phyloP scores from a whole-genome alignment of 345 rosid species.

The Cardamine resedifolia region DNA sequence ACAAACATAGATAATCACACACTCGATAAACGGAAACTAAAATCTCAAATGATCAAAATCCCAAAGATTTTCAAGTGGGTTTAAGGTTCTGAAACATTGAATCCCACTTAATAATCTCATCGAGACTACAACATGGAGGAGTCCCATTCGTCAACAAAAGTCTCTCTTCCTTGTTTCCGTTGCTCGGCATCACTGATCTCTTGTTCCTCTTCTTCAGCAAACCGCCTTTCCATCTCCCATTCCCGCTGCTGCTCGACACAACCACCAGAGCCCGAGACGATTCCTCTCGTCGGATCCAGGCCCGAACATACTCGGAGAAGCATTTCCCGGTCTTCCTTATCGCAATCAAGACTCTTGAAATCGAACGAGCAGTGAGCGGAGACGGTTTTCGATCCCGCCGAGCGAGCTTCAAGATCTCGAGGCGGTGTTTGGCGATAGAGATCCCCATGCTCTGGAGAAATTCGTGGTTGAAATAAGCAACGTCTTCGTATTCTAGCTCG shows the following conservation, averaged over 20 bases:
- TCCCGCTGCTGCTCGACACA: slow-evolving; percentile 41
- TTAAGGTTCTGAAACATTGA: slow-evolving; percentile 88
- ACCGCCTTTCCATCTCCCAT: slow-evolving; percentile 54
- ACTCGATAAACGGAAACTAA: too few relatives aligned
- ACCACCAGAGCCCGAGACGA: slow-evolving; percentile 58
- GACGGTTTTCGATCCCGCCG: slow-evolving; percentile 43
- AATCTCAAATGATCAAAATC: too few relatives aligned
- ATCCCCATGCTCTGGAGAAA: slow-evolving; percentile 97
- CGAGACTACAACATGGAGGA: slow-evolving; percentile 47
- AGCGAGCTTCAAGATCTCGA: slow-evolving; percentile 89
- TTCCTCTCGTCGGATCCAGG: slow-evolving; percentile 50
- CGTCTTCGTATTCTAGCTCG: slow-evolving; percentile 86
- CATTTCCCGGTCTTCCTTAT: slow-evolving; percentile 61
- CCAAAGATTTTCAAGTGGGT: slow-evolving; percentile 55
- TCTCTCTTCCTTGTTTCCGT: slow-evolving; percentile 44
- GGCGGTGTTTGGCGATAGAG: slow-evolving; percentile 90
- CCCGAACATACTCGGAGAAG: slow-evolving; percentile 49
- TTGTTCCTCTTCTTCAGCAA: slow-evolving; percentile 78
- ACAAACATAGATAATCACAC: too few relatives aligned
- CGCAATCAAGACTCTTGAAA: slow-evolving; percentile 55
- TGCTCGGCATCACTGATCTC: slow-evolving; percentile 42
- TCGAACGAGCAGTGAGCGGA: slow-evolving; percentile 31
- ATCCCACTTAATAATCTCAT: slow-evolving; percentile 81
- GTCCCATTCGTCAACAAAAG: slow-evolving; percentile 67
- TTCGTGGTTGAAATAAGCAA: slow-evolving; percentile 82